Conservation (phyloP, 2,329 filamentous ascomycete genomes). For the Proliferodiscus dingleyae region DNA sequence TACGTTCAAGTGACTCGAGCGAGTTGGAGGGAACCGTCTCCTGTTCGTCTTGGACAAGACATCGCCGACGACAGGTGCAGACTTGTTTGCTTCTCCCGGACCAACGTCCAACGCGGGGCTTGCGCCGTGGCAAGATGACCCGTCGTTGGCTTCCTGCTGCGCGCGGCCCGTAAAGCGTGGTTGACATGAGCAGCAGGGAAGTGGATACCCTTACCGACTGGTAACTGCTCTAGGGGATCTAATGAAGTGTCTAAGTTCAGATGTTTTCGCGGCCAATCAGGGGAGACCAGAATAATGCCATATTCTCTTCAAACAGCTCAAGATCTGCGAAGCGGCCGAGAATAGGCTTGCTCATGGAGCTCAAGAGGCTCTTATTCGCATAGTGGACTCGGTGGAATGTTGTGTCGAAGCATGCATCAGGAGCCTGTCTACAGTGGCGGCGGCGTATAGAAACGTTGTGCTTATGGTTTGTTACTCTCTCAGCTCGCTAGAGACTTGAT, state of each 20-base stretch:
- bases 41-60: too few relatives aligned
- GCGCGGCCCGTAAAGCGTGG: constrained; percentile 21
- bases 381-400: too few relatives aligned
- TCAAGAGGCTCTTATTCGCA: too few relatives aligned
- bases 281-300: neutral
- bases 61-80: neutral
- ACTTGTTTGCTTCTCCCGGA: neutral
- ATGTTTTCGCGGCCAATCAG: neutral
- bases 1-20: neutral
- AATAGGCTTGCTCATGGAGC: constrained; percentile 7
- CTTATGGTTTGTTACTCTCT: constrained; percentile 4
- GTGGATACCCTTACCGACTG: constrained; percentile 16
- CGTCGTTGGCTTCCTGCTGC: constrained; percentile 8
- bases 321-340: constrained; percentile 19
- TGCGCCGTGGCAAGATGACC: too few relatives aligned
- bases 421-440: too few relatives aligned
- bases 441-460: too few relatives aligned
- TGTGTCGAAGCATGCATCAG: too few relatives aligned
- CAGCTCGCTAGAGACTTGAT: constrained; percentile 1
- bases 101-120: too few relatives aligned
- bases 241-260: constrained; percentile 3
- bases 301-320: too few relatives aligned
- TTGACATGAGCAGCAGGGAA: constrained; percentile 16
- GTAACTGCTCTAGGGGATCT: constrained; percentile 12
- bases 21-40: too few relatives aligned